Base-by-base conservation (phyloP, 2,329 filamentous ascomycete species). In the Stagonosporopsis vannaccii region DNA sequence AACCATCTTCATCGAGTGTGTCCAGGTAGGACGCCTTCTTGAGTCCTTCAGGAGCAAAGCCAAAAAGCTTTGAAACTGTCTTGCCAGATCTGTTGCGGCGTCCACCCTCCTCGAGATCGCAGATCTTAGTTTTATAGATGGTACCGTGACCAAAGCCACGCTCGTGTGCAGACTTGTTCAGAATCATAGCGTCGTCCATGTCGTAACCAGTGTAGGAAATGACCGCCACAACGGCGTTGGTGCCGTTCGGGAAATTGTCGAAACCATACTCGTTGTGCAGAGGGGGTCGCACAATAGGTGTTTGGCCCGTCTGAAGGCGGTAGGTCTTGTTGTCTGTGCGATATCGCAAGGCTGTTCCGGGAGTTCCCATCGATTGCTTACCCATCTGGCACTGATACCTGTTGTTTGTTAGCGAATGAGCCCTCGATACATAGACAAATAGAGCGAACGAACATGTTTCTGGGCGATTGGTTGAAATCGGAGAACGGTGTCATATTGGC, bases 101-200 rank as follows among this genome's bases (percentile, higher is more conserved):
- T 39, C 82, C 81, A 59, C 94, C 90, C 48, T 97, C 92, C 67
- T 92, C 90, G 17, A 98, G 84, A 32, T 90, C 87, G 71, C 95
- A 88, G 71, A 96, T 90, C 79, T 98, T 97, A 8, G 92, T 96
- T 81, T 99, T 99, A 84, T 97, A 99, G 68, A 99, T 92, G 5
- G 93, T 96, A 51, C 95, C 95, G 71, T 98, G 88, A 33, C 92
- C 94, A 71, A 99, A 98, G 13, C 95, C 95, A 66, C 95, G 88
- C 78, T 99, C 95, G 76, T 97, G 92, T 2, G 94, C 88, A 19
- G 92, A 97, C 77, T 98, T 98, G 82, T 98, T 98, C 74, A 99
- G 83, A 73, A 99, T 98, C 94, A 98, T 98, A 74, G 95, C 95
- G 79, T 99, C 95, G 83, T 99, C 95, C 95, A 99, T 99, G 83